Base-by-base conservation (phyloP, 371 early-diverging fungal species). In the Mucor irregularis region DNA sequence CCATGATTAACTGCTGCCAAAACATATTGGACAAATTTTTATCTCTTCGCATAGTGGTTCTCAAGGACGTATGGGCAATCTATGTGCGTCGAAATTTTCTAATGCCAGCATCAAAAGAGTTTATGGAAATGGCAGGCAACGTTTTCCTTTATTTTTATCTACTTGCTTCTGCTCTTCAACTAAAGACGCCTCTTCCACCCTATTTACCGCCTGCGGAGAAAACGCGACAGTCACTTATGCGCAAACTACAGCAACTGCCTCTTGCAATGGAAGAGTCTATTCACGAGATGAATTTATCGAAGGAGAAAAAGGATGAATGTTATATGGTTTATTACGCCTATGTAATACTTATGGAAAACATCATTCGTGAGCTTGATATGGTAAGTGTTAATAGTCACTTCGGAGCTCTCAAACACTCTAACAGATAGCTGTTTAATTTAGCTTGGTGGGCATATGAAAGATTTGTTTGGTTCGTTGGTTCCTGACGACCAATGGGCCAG, bases 181-280 rank as follows among this genome's bases (percentile, higher is more conserved):
- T 93, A 49, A 92, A 92, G 64, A 84, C 88, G 10, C 93, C 94
- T 6, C 61, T 93, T 55, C 94, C 94, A 6, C 87, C 91, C 0
- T 86, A 83, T 57, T 68, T 92, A n/a, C 94, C 94, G 1, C 89
- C 90, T 0, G 81, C 84, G 24, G 69, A 74, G 53, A 65, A 73
- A 25, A 79, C 82, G 3, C 62, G 84, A 14, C 49, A 73, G 39
- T 37, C 61, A 14, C 42, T 84, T 29, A 66, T 84, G 58, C 53
- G 51, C 17, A 81, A 75, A 38, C 62, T 86, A 7, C 75, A 82
- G 22, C 68, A 78, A 31, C 45, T 78, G 17, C 76, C 81, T 11
- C n/a, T 53, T 4, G 42, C 26, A 10, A 53, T 53, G 28, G 33
- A 44, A 24, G 30, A 34, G 4, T 44, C 44, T 2, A 33, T 44